A percentile compares a stretch with the other conserved stretches of the same genome.
Evolutionary conservation across 148 eudicot genomes (phyloP).

Genomic region (Silene latifolia): DNA sequence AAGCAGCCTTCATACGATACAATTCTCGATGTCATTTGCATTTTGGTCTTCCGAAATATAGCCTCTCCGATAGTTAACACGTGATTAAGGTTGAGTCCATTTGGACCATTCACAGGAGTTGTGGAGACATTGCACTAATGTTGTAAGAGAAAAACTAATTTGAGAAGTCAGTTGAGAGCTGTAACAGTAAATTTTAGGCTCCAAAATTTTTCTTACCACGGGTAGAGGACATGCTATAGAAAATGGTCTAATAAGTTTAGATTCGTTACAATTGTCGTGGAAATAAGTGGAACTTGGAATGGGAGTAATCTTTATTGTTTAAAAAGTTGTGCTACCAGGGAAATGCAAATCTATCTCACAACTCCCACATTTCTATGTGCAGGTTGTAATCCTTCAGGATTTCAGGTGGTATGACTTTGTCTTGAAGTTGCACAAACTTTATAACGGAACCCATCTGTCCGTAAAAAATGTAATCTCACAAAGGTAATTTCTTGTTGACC

Average conservation of each 20-base stretch:
- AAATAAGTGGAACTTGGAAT: not conserved
- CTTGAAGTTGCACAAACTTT: conserved; percentile 71
- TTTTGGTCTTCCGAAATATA: too few species aligned
- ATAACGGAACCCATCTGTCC: conserved; percentile 77
- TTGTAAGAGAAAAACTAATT: too few species aligned
- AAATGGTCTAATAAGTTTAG: not conserved
- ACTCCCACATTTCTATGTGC: conserved; percentile 18
- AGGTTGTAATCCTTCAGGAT: conserved; percentile 90
- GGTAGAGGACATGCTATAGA: not conserved
- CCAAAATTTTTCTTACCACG: too few species aligned
- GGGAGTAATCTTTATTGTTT: not conserved
- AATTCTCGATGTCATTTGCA: too few species aligned
- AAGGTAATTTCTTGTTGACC: conserved; percentile 40
- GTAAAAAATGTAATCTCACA: conserved; percentile 67
- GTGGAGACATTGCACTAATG: too few species aligned
- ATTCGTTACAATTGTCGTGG: not conserved
- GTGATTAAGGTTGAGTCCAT: too few species aligned
- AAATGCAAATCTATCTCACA: not conserved
- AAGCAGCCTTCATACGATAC: too few species aligned
- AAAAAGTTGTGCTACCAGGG: not conserved
- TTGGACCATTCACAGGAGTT: too few species aligned
- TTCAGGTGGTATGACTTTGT: conserved; percentile 96
- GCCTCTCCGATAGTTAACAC: too few species aligned
- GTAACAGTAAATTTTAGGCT: too few species aligned
- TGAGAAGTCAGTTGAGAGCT: too few species aligned